Evolutionary conservation across 306 rosid genomes (phyloP), one percentile per base, ranked within the genome.

Genomic region (Vachellia collinsii): DNA sequence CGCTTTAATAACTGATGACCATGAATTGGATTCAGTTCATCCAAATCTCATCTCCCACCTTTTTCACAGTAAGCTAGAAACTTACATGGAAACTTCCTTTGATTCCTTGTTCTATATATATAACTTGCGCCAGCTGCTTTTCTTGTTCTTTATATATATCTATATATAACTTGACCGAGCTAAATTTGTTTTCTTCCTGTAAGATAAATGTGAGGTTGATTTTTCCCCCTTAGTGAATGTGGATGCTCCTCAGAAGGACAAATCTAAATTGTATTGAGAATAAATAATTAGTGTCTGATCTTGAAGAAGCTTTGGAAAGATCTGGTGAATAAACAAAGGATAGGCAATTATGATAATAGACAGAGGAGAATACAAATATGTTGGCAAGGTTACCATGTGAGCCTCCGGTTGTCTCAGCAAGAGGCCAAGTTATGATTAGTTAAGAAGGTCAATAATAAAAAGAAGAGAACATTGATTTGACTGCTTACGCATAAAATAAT

Each of bases 371-470:
- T 8, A 37, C 43, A 72, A 54, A 73, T 29, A 29, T 44, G 38
- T 72, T 25, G 77, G 58, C 68, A 48, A 17, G 76, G 59, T 72
- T 77, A 59, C 74, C 85, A 77, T 77, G 85, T 80, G 80, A 64
- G 19, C 58, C 37, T 47, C 50, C n/a, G 38, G 51, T 65, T 53
- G 63, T 76, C 51, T 14, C 38, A 4, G 58, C 58, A 42, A 34
- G 19, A 71, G 53, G 42, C 54, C 63, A 74, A 61, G 6, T 43
- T 48, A 70, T 51, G 77, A 75, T 70, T 74, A 47, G 70, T 74
- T 36, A 54, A 69, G 48, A 47, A 59, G 53, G 22, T 71, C 48
- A 4, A 62, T 34, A 42, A 70, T 79, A 13, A 83, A 79, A 54
- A 42, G 12, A 29, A 42, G 14, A 9, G 11, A 39, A 23, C 46